Evolutionary conservation across 2,329 filamentous ascomycete species (phyloP), one percentile per base, ranked within the genome.

Genomic region (Apiospora hydei): DNA sequence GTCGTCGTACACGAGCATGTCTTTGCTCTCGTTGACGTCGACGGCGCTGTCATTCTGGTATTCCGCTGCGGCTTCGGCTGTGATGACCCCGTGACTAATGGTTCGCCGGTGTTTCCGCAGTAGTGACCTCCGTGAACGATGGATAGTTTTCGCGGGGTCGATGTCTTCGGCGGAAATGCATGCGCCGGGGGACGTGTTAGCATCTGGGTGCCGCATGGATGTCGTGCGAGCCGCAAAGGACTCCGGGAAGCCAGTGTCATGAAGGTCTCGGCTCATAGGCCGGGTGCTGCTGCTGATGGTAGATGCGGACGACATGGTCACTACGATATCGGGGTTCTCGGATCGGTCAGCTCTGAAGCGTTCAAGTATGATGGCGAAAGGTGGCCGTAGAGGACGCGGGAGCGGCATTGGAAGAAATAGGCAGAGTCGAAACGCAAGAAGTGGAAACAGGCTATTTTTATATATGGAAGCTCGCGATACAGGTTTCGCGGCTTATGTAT

Each of bases 161-260:
- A 89, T 80, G 74, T 91, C 88, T 70, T 87, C 85, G 70, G 87
- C 85, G 51, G 85, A 85, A 72, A 92, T 88, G 76, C 83, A 86
- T 64, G 89, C 90, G 73, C 88, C 85, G 68, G 86, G 85, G 18
- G 85, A 87, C 8, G 88, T 84, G 75, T 90, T 85, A 72, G 90
- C 90, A 24, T 90, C 89, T 30, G 90, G 90, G 73, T 92, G 89
- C 26, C 88, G 88, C 21, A 89, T 83, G 2, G 89, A 90, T 18
- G 90, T 92, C 76, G 90, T 92, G 73, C 86, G 84, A 66, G 75
- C 70, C 49, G 77, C 76, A 67, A 81, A 80, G 10, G 76, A 78
- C 24, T 84, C 83, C 77, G 76, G 79, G 61, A 80, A 81, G 41
- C 80, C 80, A 24, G 80, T 81, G 57, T 80, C 77, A 70, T 79